A percentile compares a stretch with the other conserved stretches of the same genome.
These are phyloP conservation scores for Capsicum pubescens DNA, from an alignment of 257 asterid genomes.

Conservation along the genomic window DNA sequence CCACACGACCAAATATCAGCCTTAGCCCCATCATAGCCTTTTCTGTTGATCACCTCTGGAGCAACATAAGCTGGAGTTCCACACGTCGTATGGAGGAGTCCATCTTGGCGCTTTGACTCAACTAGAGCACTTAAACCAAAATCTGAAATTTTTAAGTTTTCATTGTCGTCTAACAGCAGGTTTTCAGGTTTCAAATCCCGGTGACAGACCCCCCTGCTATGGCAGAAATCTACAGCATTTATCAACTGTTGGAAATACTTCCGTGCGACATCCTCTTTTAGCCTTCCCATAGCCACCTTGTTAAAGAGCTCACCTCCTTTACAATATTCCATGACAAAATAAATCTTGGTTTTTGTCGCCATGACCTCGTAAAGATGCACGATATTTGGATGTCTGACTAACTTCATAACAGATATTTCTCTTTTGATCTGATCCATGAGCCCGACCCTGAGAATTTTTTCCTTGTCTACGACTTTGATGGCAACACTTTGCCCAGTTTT, in stretches of 20 bases:
- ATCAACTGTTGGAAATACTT: constrained; percentile 68
- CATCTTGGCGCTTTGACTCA: constrained; percentile 69
- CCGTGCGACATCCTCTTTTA: constrained; percentile 63
- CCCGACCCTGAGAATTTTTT: constrained; percentile 56
- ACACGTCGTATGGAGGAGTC: constrained; percentile 83
- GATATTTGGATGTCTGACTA: constrained; percentile 70
- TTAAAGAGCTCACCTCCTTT: constrained; percentile 85
- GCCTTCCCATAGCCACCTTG: constrained; percentile 69
- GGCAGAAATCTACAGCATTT: constrained; percentile 82
- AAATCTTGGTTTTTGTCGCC: constrained; percentile 87
- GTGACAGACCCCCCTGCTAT: constrained; percentile 81
- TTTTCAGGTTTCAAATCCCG: constrained; percentile 89
- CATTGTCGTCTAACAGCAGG: constrained; percentile 70
- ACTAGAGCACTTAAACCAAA: constrained; percentile 80
- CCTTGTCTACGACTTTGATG: constrained; percentile 78
- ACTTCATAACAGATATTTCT: constrained; percentile 74
- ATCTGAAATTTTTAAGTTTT: constrained; percentile 68
- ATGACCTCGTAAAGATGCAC: constrained; percentile 77
- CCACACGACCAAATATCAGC: constrained; percentile 93
- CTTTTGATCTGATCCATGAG: constrained; percentile 69
- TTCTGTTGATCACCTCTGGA: constrained; percentile 74
- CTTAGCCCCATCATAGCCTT: constrained; percentile 79
- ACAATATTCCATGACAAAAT: constrained; percentile 75
- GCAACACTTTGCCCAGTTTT: constrained; percentile 74
- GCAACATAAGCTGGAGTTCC: constrained; percentile 93